Evolutionary conservation across 768 basidiomycete genomes (phyloP), one percentile per base, ranked within the genome.

Genomic region (Lentinula sp.): DNA sequence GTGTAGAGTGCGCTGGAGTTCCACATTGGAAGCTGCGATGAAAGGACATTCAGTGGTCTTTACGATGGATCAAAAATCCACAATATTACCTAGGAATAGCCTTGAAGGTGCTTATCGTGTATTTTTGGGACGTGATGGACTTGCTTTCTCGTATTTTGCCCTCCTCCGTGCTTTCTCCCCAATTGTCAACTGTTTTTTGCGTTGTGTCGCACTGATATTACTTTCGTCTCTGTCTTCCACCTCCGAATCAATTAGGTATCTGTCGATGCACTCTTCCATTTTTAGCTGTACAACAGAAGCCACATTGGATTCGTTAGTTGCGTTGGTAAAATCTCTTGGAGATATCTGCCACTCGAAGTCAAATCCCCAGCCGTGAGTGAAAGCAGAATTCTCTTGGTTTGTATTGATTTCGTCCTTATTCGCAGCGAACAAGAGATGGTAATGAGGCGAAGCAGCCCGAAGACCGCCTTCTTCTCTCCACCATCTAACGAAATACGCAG

Each of bases 391-490:
- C 31, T 57, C 55, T 28, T 6, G 32, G 35, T 18, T 18, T 21
- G 37, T 13, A n/a, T 16, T 31, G 11, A 8, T 13, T 3, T 7
- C 34, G 4, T 48, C 32, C 11, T 21, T 7, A n/a, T 59, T 32
- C 32, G 34, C n/a, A 21, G 40, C n/a, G 35, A 59, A n/a, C n/a
- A 40, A 18, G 68, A 45, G 55, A 52, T 18, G 60, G 11, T 28
- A 34, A 35, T 16, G 75, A 23, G 74, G 72, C 10, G 79, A 74
- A 31, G 85, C 80, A 60, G 83, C 76, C 48, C 82, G 71, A 52
- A 84, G 74, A 5, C 86, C 80, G 57, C 89, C 90, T 65, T 88
- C 82, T 52, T 83, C 84, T 45, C 96, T 85, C 87, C 95, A 99
- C 83, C 93, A 93, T 49, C 84, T 79, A 45, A 98, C 82, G 67